These are phyloP conservation scores for Hericium alpestre DNA, from an alignment of 768 basidiomycete species.

Conservation along the genomic window DNA sequence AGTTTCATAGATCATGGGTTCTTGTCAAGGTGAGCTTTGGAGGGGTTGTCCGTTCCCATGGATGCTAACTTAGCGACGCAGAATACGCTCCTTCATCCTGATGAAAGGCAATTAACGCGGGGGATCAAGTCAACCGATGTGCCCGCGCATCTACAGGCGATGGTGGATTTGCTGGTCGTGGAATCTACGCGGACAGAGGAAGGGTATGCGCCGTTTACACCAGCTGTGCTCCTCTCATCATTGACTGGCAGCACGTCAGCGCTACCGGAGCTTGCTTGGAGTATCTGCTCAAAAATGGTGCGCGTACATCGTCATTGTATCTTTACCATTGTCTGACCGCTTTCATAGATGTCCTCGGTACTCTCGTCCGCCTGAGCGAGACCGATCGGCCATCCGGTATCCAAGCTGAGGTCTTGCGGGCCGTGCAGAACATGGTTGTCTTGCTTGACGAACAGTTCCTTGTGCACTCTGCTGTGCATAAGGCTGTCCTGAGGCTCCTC, in stretches of 20 bases:
- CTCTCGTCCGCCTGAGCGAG: conserved; percentile 79
- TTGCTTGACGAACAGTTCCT: conserved; percentile 89
- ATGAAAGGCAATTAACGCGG: conserved; percentile 76
- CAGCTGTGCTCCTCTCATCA: background rate
- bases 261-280: conserved; percentile 84
- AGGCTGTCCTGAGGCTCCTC: conserved; percentile 74
- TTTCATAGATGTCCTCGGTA: conserved; percentile 63
- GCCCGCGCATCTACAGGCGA: conserved; percentile 59
- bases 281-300: conserved; percentile 83
- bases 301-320: conserved; percentile 10
- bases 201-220: conserved; percentile 45
- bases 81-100: conserved; percentile 79
- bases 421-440: conserved; percentile 85
- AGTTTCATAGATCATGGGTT: conserved; percentile 71
- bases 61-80: conserved; percentile 21
- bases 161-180: conserved; percentile 80
- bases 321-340: background rate
- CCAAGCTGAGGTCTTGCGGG: conserved; percentile 77
- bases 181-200: conserved; percentile 80
- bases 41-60: background rate
- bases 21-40: conserved; percentile 46
- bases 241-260: conserved; percentile 28
- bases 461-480: conserved; percentile 83
- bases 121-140: conserved; percentile 80
- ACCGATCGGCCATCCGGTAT: conserved; percentile 81